Conservation (phyloP, 257 asterid species). For the Plectranthus barbatus region DNA sequence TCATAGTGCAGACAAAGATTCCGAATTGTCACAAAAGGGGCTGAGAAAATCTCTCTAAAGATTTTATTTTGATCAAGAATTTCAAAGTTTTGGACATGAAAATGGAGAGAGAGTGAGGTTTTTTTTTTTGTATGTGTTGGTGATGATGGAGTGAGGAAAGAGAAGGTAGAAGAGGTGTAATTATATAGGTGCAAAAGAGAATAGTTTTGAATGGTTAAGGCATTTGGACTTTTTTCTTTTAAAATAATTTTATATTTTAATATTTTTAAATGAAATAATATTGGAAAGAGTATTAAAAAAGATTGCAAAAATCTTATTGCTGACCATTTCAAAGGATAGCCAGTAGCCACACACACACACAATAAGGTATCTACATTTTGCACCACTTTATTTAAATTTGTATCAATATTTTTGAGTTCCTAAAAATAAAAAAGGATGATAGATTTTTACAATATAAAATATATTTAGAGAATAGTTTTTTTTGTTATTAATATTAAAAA, state of each 20-base stretch:
- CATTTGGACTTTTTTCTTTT: not conserved
- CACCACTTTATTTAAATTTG: not conserved
- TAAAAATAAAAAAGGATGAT: no score
- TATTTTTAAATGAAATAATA: not conserved
- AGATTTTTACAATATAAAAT: no score
- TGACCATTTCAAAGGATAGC: slow-evolving; percentile 42
- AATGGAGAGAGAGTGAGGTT: not conserved
- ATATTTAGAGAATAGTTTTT: no score
- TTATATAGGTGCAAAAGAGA: slow-evolving; percentile 23
- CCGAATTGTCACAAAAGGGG: not conserved
- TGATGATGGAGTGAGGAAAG: slow-evolving; percentile 13
- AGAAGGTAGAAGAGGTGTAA: not conserved
- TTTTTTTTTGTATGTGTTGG: not conserved
- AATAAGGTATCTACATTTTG: not conserved
- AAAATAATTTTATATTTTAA: not conserved
- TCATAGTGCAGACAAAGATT: slow-evolving; percentile 3
- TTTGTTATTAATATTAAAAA: no score
- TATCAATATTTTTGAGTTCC: no score
- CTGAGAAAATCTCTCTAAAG: not conserved
- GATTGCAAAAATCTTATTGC: slow-evolving; percentile 3
- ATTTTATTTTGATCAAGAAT: slow-evolving; percentile 11
- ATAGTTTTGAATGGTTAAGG: slow-evolving; percentile 13
- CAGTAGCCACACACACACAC: not conserved
- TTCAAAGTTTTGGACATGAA: not conserved
- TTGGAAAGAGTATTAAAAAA: not conserved